phyloP scores from a whole-genome alignment of 208 protist species.

The Acanthamoeba royreba region DNA sequence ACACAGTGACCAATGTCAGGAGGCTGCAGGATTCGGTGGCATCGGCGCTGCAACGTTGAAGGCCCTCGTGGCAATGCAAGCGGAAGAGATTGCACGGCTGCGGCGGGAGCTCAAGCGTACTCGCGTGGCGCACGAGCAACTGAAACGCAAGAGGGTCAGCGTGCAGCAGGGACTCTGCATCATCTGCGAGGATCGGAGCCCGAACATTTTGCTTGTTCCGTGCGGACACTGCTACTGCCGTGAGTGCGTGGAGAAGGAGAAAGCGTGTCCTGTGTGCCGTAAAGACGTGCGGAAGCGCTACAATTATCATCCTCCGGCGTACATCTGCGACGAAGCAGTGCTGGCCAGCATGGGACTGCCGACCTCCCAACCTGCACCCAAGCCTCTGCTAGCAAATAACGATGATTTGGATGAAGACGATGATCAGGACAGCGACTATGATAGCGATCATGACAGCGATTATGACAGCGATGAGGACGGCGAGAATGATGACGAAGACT shows the following conservation, averaged over 20 bases:
- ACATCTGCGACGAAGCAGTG: slow-evolving; percentile 28
- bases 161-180: slow-evolving; percentile 31
- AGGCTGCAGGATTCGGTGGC: background rate
- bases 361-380: background rate
- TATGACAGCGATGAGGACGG: background rate
- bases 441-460: background rate
- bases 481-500: background rate
- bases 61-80: background rate
- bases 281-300: background rate
- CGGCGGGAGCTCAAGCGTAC: background rate
- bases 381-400: background rate
- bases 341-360: background rate
- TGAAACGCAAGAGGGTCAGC: background rate
- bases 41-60: background rate
- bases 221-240: slow-evolving; percentile 27
- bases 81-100: background rate
- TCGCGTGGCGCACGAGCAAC: background rate
- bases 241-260: background rate
- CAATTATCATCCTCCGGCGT: background rate
- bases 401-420: background rate
- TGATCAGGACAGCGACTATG: background rate
- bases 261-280: background rate
- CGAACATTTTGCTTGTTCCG: background rate
- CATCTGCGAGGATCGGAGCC: slow-evolving; percentile 1
- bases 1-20: background rate